Percentiles rank a stretch among this genome's conserved stretches.
These are phyloP conservation scores for Agroathelia rolfsii DNA, from an alignment of 1,284 basidiomycete genomes.

Conservation along the genomic window DNA sequence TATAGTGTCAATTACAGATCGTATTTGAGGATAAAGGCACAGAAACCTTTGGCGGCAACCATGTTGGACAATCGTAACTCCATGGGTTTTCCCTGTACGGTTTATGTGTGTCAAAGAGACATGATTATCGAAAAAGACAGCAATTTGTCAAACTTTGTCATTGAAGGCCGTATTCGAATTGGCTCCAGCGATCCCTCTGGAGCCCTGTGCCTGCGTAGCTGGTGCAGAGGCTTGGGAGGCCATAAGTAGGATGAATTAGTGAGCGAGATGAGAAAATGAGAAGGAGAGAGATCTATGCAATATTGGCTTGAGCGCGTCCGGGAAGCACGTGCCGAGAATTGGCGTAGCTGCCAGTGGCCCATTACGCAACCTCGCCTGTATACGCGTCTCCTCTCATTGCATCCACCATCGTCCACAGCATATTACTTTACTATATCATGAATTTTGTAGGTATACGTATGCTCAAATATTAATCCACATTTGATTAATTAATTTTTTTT, in stretches of 20 bases:
- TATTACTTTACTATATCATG: constrained; percentile 31
- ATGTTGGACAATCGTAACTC: constrained; percentile 92
- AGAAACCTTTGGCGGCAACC: constrained; percentile 83
- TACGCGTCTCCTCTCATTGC: no score
- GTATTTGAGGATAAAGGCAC: constrained; percentile 5
- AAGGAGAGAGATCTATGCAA: no score
- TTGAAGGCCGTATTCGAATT: constrained; percentile 71
- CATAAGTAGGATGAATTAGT: constrained; percentile 9
- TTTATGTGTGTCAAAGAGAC: constrained; percentile 23
- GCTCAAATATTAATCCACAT: background rate
- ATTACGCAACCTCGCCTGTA: no score
- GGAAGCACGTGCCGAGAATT: no score
- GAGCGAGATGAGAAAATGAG: constrained; percentile 9
- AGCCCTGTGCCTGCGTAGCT: constrained; percentile 25
- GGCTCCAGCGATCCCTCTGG: constrained; percentile 25
- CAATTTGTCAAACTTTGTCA: constrained; percentile 51
- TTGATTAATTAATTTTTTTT: constrained; percentile 10
- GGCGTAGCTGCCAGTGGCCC: no score
- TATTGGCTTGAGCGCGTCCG: no score
- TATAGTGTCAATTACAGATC: constrained; percentile 12
- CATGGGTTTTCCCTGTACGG: constrained; percentile 82
- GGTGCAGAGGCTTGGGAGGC: constrained; percentile 34
- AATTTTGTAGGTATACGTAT: constrained; percentile 51
- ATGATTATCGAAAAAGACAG: constrained; percentile 8
- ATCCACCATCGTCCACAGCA: constrained; percentile 18